phyloP scores from a whole-genome alignment of 345 rosid genomes.

The Angophora floribunda region DNA sequence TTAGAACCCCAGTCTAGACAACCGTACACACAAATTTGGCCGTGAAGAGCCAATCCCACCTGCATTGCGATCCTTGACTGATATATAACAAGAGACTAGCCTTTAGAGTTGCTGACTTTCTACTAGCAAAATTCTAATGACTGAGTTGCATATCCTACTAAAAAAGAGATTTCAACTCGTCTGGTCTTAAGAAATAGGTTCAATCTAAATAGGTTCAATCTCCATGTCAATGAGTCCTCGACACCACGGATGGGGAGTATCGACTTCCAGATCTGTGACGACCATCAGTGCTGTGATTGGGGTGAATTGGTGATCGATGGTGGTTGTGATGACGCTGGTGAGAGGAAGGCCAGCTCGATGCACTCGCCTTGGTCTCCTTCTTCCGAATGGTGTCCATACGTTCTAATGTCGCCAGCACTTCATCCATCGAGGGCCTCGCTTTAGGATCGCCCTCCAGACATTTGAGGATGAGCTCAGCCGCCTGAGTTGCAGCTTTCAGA shows the following conservation, averaged over 20 bases:
- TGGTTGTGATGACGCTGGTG: not conserved
- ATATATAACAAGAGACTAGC: not conserved
- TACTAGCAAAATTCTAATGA: not conserved
- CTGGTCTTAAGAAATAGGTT: not conserved
- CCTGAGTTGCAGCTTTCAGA: constrained; percentile 20
- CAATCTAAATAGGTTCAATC: not conserved
- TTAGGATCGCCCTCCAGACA: constrained; percentile 62
- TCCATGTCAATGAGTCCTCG: not conserved
- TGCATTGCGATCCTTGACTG: not conserved
- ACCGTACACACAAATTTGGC: not conserved
- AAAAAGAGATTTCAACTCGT: not conserved
- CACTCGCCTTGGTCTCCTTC: not conserved
- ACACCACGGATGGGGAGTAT: not conserved
- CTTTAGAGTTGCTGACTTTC: not conserved
- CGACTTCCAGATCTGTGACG: not conserved
- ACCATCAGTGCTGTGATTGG: not conserved
- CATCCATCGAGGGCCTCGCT: constrained; percentile 61
- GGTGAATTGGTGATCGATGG: not conserved
- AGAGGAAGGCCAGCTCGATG: not conserved
- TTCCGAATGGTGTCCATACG: constrained; percentile 1
- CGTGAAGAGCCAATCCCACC: not conserved
- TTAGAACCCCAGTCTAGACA: not conserved
- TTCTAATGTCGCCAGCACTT: constrained; percentile 31
- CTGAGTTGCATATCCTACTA: not conserved
- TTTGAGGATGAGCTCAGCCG: constrained; percentile 34